Percentiles rank a stretch among this genome's conserved stretches.
These are phyloP conservation scores for Cyclostephanos tholiformis DNA, from an alignment of 108 stramenopile species.

Conservation along the genomic window DNA sequence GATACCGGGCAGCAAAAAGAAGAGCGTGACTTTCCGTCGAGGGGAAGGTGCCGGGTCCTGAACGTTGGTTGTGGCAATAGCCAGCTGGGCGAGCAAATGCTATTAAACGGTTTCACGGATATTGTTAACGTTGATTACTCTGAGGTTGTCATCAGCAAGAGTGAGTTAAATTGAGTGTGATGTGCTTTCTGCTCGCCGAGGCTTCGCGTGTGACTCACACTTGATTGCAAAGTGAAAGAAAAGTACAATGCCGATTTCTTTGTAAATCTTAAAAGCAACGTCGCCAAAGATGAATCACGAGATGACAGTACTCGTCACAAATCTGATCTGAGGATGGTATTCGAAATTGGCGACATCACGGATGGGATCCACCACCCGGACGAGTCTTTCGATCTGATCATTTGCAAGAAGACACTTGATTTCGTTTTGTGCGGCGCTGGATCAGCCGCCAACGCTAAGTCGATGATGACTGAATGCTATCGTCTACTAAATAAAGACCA, in stretches of 20 bases:
- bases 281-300: conserved; percentile 39
- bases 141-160: conserved; percentile 68
- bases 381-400: conserved; percentile 79
- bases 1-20: conserved; percentile 16
- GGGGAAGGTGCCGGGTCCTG: conserved; percentile 53
- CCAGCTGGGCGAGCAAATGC: conserved; percentile 69
- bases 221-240: conserved; percentile 38
- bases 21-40: conserved; percentile 53
- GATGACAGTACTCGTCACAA: conserved; percentile 25
- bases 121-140: conserved; percentile 81
- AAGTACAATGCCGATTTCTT: conserved; percentile 53
- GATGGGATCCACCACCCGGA: conserved; percentile 64
- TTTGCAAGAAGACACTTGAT: conserved; percentile 85
- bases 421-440: conserved; percentile 66
- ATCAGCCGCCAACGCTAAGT: conserved; percentile 44
- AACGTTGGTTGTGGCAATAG: conserved; percentile 72
- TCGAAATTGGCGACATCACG: conserved; percentile 70
- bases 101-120: conserved; percentile 64
- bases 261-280: conserved; percentile 12
- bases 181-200: not conserved
- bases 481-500: conserved; percentile 63
- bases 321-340: conserved; percentile 49
- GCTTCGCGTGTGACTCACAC: conserved; percentile 2
- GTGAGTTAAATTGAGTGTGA: conserved; percentile 20
- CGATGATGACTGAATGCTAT: conserved; percentile 59